Percentiles rank a stretch among this genome's conserved stretches.
phyloP scores from a whole-genome alignment of 2,329 filamentous ascomycete species.

The Pseudogymnoascus sp. region DNA sequence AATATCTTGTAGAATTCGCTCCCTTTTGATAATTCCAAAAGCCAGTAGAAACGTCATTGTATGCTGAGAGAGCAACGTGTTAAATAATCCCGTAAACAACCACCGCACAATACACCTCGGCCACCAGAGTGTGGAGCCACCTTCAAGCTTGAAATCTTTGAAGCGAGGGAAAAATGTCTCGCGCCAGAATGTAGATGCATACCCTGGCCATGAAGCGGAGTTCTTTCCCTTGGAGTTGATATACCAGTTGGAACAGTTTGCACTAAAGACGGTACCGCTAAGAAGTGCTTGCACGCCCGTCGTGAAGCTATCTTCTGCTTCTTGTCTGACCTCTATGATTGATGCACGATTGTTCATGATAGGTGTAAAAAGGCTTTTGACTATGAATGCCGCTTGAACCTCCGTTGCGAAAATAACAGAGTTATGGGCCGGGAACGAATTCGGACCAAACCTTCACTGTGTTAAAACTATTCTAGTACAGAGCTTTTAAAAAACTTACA shows the following conservation, averaged over 20 bases:
- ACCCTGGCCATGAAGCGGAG: conserved; percentile 30
- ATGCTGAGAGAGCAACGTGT: background rate
- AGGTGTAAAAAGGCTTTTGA: conserved; percentile 25
- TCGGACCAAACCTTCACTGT: conserved; percentile 19
- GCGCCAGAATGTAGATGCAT: conserved; percentile 27
- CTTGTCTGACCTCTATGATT: conserved; percentile 30
- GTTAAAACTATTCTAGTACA: background rate
- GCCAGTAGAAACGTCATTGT: background rate
- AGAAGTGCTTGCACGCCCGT: conserved; percentile 28
- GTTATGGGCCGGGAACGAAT: conserved; percentile 26
- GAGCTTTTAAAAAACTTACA: background rate
- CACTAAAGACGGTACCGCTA: conserved; percentile 29
- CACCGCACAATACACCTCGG: background rate
- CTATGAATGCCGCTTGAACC: conserved; percentile 26
- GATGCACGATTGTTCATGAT: conserved; percentile 27
- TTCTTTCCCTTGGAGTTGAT: conserved; percentile 32
- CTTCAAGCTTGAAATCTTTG: conserved; percentile 14
- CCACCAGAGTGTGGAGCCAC: conserved; percentile 12
- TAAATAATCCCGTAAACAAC: background rate
- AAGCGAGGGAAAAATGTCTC: conserved; percentile 22
- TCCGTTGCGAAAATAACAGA: conserved; percentile 28
- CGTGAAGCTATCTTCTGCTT: conserved; percentile 26
- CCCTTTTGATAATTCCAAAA: background rate
- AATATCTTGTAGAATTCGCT: background rate
- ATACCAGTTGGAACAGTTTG: conserved; percentile 35